Evolutionary conservation across 768 basidiomycete species (phyloP).

Genomic region (Galerina sulciceps): DNA sequence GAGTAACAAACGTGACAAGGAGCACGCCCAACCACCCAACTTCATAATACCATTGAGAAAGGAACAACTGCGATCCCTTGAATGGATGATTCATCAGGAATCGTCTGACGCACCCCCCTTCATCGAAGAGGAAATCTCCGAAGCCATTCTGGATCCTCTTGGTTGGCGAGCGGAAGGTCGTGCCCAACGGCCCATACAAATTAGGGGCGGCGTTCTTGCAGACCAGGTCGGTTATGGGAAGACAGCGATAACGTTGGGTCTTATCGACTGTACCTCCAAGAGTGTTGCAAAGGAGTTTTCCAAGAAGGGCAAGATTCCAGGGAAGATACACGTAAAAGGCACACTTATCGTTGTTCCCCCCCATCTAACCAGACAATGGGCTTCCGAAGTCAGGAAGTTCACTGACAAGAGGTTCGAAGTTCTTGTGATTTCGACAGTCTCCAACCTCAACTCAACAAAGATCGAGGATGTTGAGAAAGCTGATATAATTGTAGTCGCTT

Average conservation of each 20-base stretch:
- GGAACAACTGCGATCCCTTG: conserved; percentile 88
- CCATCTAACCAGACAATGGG: conserved; percentile 91
- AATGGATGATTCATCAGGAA: conserved; percentile 93
- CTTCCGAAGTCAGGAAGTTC: conserved; percentile 85
- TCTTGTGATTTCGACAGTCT: conserved; percentile 67
- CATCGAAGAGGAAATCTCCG: conserved; percentile 92
- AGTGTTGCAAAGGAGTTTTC: conserved; percentile 62
- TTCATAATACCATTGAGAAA: conserved; percentile 76
- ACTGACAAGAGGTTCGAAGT: conserved; percentile 64
- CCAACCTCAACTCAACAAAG: conserved; percentile 71
- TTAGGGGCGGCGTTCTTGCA: conserved; percentile 91
- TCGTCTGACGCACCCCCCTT: conserved; percentile 66
- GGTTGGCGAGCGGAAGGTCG: conserved; percentile 96
- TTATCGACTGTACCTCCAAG: conserved; percentile 76
- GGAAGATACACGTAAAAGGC: conserved; percentile 79
- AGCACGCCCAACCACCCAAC: conserved; percentile 77
- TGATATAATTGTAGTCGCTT: conserved; percentile 86
- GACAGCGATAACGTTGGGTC: conserved; percentile 90
- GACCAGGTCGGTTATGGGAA: conserved; percentile 98
- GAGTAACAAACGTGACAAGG: conserved; percentile 76
- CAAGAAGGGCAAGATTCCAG: conserved; percentile 48
- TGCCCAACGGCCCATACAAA: conserved; percentile 71
- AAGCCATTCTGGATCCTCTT: conserved; percentile 82
- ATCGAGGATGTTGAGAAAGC: conserved; percentile 79
- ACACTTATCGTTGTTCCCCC: conserved; percentile 88